Evolutionary conservation across 2,329 filamentous ascomycete species (phyloP), one percentile per base, ranked within the genome.

Genomic region (Aspergillus sp.): DNA sequence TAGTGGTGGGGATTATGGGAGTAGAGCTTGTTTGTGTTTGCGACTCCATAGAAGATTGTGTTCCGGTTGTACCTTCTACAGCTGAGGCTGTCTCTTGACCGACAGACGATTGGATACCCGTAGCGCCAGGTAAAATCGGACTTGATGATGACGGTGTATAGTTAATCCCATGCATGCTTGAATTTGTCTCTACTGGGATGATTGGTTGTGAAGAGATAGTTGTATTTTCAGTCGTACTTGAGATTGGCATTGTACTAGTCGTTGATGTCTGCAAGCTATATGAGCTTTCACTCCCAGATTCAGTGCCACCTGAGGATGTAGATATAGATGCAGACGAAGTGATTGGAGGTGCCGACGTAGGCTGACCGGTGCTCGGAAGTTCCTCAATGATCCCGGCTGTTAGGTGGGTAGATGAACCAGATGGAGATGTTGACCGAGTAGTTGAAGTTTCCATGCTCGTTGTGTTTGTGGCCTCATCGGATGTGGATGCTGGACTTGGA

Each of bases 341-440:
- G 4, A n/a, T n/a, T n/a, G 8, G n/a, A 23, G 27, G 14, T 3
- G 48, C 27, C 6, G 49, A 45, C 7, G 53, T 43, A 51, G 49
- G 12, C 33, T 41, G 17, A 23, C 33, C 12, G 25, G 25, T 33
- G 9, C 19, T 37, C 2, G 56, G 41, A 37, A 55, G 45, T 14
- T 43, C 49, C n/a, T 51, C 51, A 19, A 55, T 25, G 15, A 55
- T 23, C 6, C 56, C 51, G 15, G 33, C 45, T n/a, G 56, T 50
- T 33, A 54, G 5, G 11, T 45, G 19, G 19, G 11, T 21, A 31
- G 43, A 15, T 37, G 17, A 6, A 47, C 9, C 12, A 14, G 52
- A 46, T 17, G 44, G 40, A 19, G 52, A 21, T 17, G 14, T 21
- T 14, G 40, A 15, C 4, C 33, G 6, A 11, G 54, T 46, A 21